These are phyloP conservation scores for Adansonia digitata DNA, from an alignment of 345 rosid species.

Conservation along the genomic window DNA sequence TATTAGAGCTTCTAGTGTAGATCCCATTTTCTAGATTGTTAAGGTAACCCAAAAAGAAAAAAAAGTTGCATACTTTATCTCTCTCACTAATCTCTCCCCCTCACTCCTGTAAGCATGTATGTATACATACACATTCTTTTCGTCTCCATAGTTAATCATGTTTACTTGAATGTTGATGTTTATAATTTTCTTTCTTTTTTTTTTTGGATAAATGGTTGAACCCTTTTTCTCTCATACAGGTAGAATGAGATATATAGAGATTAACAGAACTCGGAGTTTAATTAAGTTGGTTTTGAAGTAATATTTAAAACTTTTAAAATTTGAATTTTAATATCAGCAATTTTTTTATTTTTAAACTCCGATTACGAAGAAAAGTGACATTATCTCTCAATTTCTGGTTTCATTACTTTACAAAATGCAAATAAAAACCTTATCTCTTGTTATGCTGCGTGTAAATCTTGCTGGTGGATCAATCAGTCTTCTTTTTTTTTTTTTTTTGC, in stretches of 20 bases:
- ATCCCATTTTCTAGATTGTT: neutral
- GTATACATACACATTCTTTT: no score
- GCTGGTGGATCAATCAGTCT: no score
- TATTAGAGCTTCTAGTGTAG: constrained; percentile 12
- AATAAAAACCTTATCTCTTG: neutral
- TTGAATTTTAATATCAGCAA: no score
- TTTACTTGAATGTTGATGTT: no score
- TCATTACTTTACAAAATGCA: no score
- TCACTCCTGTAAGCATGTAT: neutral
- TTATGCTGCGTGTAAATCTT: neutral
- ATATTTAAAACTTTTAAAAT: no score
- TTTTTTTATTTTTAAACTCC: no score
- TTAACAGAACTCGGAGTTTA: no score
- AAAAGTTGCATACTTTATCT: neutral
- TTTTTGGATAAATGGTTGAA: neutral
- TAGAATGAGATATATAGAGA: neutral
- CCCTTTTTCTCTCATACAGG: neutral
- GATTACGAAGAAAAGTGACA: no score
- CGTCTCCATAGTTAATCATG: neutral
- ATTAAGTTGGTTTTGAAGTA: no score
- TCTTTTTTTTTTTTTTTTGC: neutral
- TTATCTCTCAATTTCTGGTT: neutral
- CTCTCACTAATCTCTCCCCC: neutral
- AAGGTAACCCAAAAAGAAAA: neutral
- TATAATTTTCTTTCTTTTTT: neutral